Evolutionary conservation across 2,329 filamentous ascomycete genomes (phyloP), one percentile per base, ranked within the genome.

Genomic region (Aphanoascus verrucosus): DNA sequence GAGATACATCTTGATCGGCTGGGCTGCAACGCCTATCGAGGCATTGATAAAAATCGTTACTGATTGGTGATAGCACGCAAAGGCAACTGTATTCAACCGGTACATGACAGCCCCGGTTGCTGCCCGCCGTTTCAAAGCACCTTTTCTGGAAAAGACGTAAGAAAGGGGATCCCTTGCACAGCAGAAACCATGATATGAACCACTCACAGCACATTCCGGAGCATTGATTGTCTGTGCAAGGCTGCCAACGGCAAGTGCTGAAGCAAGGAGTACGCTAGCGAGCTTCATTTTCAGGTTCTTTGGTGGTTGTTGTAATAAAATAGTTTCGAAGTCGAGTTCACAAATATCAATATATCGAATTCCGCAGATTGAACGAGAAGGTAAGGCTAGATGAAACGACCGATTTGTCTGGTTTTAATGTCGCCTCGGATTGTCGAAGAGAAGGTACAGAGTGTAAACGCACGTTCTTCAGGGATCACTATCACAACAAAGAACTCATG

Each of bases 31-130:
- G 50, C 19, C 31, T 19, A 11, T 15, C 20, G 11, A 52, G 45
- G 34, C 50, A 52, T 12, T 23, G 50, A 35, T 52, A 46, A 14
- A 52, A 52, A 23, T 52, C 50, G 20, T 52, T 52, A 42, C 50
- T 52, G 7, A 52, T 15, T 5, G 19, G 32, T 9, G 50, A 52
- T 4, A 20, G n/a, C 20, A 52, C 50, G 14, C 50, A 52, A 40
- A 52, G 50, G 19, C 50, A 52, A 34, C 42, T 52, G 19, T 52
- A 52, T 34, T 52, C 31, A 17, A 52, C 42, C 5, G 50, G 50
- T 20, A 52, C 50, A 46, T 52, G 45, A 34, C 50, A 52, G 46
- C 50, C 50, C 11, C 42, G 50, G 19, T 52, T 52, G 20, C 41
- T 40, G 14, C 38, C 50, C 14, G 50, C 50, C 19, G 31, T 19